Conservation (phyloP, 345 rosid genomes). For the Citrus australasica region DNA sequence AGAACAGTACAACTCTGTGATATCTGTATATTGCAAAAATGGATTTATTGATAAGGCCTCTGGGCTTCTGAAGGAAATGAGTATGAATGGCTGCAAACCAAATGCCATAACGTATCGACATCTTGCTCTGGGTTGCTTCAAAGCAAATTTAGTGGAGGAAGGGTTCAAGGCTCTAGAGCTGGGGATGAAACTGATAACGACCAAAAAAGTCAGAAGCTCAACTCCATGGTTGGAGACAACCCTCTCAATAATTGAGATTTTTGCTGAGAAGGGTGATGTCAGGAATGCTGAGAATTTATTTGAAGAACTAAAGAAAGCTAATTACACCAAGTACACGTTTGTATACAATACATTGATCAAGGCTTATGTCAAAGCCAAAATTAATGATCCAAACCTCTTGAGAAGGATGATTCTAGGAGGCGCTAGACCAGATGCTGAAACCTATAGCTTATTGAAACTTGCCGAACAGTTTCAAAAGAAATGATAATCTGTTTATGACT, state of each 20-base stretch:
- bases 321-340: constrained; percentile 65
- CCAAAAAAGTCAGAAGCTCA: constrained; percentile 54
- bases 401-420: constrained; percentile 94
- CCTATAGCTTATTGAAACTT: constrained; percentile 79
- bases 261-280: constrained; percentile 76
- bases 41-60: constrained; percentile 66
- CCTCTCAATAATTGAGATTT: constrained; percentile 57
- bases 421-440: constrained; percentile 89
- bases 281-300: constrained; percentile 71
- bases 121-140: constrained; percentile 89
- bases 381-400: constrained; percentile 64
- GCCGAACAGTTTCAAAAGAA: constrained; percentile 47
- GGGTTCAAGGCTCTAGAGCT: constrained; percentile 62
- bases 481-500: background rate
- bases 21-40: constrained; percentile 65
- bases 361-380: constrained; percentile 77
- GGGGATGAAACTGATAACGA: constrained; percentile 44
- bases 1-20: constrained; percentile 71
- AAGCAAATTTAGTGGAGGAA: constrained; percentile 55
- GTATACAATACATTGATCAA: constrained; percentile 75
- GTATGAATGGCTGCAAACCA: constrained; percentile 48
- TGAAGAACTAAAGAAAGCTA: constrained; percentile 60
- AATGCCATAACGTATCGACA: constrained; percentile 77
- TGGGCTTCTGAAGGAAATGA: constrained; percentile 61
- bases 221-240: constrained; percentile 92